Evolutionary conservation across 805 yeast species (phyloP).

Genomic region (Kluyveromyces lactis): DNA sequence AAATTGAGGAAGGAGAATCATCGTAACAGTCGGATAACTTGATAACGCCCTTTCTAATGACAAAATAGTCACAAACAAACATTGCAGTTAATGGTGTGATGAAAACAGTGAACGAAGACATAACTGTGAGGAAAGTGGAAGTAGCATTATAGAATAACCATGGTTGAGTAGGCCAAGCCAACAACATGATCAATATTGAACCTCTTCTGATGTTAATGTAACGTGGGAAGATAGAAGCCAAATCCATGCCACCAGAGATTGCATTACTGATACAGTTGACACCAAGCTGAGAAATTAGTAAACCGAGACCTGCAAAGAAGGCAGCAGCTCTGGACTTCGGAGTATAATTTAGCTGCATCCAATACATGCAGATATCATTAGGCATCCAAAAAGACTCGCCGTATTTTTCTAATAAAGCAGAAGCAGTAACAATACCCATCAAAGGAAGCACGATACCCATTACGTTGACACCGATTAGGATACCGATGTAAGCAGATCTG

Average conservation of each 20-base stretch:
- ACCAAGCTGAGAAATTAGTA: slow-evolving; percentile 27
- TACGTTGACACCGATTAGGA: slow-evolving; percentile 24
- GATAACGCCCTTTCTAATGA: slow-evolving; percentile 25
- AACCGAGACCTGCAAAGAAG: slow-evolving; percentile 30
- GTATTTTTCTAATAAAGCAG: slow-evolving; percentile 25
- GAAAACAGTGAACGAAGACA: slow-evolving; percentile 30
- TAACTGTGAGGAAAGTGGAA: slow-evolving; percentile 27
- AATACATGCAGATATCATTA: slow-evolving; percentile 27
- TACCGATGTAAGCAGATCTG: slow-evolving; percentile 21
- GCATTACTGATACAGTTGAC: slow-evolving; percentile 29
- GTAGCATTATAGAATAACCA: slow-evolving; percentile 31
- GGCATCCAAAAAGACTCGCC: slow-evolving; percentile 32
- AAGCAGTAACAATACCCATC: slow-evolving; percentile 30
- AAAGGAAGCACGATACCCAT: slow-evolving; percentile 31
- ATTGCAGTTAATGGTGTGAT: slow-evolving; percentile 30
- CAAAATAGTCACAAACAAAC: slow-evolving; percentile 28
- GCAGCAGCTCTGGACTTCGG: slow-evolving; percentile 31
- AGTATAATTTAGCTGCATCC: slow-evolving; percentile 30
- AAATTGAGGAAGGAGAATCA: slow-evolving; percentile 7
- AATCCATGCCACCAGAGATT: slow-evolving; percentile 31
- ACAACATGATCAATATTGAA: slow-evolving; percentile 20
- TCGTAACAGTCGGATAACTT: slow-evolving; percentile 28
- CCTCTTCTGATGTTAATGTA: slow-evolving; percentile 29
- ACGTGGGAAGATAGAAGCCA: slow-evolving; percentile 26
- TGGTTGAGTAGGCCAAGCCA: slow-evolving; percentile 29